phyloP scores from a whole-genome alignment of 2,329 filamentous ascomycete genomes.

The Penicillium sp. region DNA sequence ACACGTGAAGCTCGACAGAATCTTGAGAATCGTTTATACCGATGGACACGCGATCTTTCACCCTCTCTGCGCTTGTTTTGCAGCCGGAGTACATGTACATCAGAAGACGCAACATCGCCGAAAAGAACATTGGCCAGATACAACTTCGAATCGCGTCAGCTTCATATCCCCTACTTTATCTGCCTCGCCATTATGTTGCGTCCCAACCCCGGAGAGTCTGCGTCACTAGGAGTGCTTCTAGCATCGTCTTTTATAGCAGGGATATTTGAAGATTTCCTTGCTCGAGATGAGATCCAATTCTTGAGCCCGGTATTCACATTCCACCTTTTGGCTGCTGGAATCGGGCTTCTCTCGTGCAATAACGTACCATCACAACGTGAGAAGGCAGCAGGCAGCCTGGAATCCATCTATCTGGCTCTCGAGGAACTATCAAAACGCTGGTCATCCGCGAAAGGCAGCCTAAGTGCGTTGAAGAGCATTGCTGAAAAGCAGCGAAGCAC shows the following conservation, averaged over 20 bases:
- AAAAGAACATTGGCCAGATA: constrained; percentile 16
- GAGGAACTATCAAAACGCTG: constrained; percentile 28
- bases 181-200: constrained; percentile 41
- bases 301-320: constrained; percentile 46
- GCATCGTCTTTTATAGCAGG: constrained; percentile 44
- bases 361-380: constrained; percentile 24
- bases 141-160: constrained; percentile 41
- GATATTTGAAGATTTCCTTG: constrained; percentile 47
- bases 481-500: constrained; percentile 17
- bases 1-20: constrained; percentile 23
- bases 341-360: constrained; percentile 39
- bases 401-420: constrained; percentile 26
- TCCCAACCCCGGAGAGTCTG: constrained; percentile 21
- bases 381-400: constrained; percentile 19
- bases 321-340: constrained; percentile 41
- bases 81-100: not conserved
- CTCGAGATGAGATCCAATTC: constrained; percentile 44
- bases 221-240: constrained; percentile 39
- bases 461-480: constrained; percentile 26
- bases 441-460: constrained; percentile 29
- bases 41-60: constrained; percentile 40
- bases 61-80: constrained; percentile 27
- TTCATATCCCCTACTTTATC: constrained; percentile 41
- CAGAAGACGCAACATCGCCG: not conserved
- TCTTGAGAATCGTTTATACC: constrained; percentile 29